Evolutionary conservation across 495 filamentous ascomycete species (phyloP).

Genomic region (Podospora tetraspora): DNA sequence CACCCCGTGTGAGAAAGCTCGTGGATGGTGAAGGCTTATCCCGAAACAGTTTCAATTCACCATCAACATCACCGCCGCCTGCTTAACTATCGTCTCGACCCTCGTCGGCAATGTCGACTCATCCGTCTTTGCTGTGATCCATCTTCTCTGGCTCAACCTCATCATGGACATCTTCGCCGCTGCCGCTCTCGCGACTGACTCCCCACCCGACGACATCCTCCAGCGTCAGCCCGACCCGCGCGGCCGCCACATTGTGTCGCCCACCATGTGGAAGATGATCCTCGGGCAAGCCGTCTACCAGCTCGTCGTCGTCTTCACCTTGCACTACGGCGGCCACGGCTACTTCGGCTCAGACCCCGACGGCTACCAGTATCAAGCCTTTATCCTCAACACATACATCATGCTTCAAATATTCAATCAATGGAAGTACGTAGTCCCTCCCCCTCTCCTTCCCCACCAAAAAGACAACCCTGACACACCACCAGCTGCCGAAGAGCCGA

Average conservation of each 20-base stretch:
- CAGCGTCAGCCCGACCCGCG: slow-evolving; percentile 69
- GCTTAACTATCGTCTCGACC: slow-evolving; percentile 72
- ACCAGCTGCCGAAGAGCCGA: slow-evolving; percentile 59
- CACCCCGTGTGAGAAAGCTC: background rate
- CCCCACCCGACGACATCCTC: slow-evolving; percentile 66
- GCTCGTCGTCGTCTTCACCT: slow-evolving; percentile 62
- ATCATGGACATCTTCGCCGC: slow-evolving; percentile 90
- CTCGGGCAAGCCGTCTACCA: slow-evolving; percentile 77
- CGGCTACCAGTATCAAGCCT: slow-evolving; percentile 43
- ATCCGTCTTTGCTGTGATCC: slow-evolving; percentile 73
- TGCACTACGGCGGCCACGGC: slow-evolving; percentile 64
- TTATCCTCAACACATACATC: slow-evolving; percentile 86
- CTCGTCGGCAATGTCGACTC: slow-evolving; percentile 59
- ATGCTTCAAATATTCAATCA: slow-evolving; percentile 83
- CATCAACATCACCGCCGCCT: slow-evolving; percentile 78
- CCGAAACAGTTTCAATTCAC: slow-evolving; percentile 73
- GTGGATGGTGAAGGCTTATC: background rate
- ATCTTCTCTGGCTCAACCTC: slow-evolving; percentile 82
- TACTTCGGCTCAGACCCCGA: slow-evolving; percentile 35
- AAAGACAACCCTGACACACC: slow-evolving; percentile 24
- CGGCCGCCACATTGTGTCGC: slow-evolving; percentile 62
- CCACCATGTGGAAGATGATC: slow-evolving; percentile 93
- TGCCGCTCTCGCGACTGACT: slow-evolving; percentile 74
- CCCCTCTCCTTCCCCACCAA: background rate
- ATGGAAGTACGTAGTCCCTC: slow-evolving; percentile 2